Percentiles rank a stretch among this genome's conserved stretches.
phyloP scores from a whole-genome alignment of 140 eudicot genomes.

The Erigeron philadelphicus region DNA sequence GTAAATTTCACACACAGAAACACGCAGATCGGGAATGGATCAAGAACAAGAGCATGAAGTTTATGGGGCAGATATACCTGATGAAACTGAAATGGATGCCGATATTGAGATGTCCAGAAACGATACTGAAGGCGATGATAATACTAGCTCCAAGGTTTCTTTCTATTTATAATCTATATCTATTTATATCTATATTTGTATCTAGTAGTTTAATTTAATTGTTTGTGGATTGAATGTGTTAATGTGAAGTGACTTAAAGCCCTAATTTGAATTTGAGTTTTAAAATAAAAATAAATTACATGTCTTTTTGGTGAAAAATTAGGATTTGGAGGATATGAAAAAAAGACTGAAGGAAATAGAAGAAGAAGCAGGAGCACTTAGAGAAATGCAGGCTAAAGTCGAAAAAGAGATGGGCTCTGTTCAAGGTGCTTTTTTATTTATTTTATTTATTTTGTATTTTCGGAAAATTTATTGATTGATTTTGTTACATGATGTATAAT shows the following conservation, averaged over 20 bases:
- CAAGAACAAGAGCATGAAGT: conserved; percentile 49
- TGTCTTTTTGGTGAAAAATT: not conserved
- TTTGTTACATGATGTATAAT: not conserved
- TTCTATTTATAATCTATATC: not conserved
- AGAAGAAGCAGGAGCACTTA: conserved; percentile 63
- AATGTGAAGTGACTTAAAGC: conserved; percentile 29
- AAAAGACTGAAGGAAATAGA: conserved; percentile 63
- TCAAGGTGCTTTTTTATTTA: no score
- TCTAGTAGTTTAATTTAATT: not conserved
- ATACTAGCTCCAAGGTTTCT: conserved; percentile 31
- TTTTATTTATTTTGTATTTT: no score
- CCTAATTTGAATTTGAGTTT: conserved; percentile 22
- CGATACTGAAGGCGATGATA: conserved; percentile 37
- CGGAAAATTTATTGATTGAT: no score
- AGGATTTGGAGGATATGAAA: conserved; percentile 60
- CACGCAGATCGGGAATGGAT: conserved; percentile 20
- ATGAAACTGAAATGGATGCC: conserved; percentile 43
- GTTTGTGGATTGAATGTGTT: conserved; percentile 20
- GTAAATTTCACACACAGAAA: not conserved
- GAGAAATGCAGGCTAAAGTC: conserved; percentile 72
- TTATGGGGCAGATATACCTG: conserved; percentile 46
- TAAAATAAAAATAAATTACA: not conserved
- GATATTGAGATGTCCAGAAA: conserved; percentile 35
- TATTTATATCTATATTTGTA: not conserved
- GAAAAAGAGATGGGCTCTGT: conserved; percentile 58